Conservation (phyloP, 139 green algal species). For the Picochlorum sp. region DNA sequence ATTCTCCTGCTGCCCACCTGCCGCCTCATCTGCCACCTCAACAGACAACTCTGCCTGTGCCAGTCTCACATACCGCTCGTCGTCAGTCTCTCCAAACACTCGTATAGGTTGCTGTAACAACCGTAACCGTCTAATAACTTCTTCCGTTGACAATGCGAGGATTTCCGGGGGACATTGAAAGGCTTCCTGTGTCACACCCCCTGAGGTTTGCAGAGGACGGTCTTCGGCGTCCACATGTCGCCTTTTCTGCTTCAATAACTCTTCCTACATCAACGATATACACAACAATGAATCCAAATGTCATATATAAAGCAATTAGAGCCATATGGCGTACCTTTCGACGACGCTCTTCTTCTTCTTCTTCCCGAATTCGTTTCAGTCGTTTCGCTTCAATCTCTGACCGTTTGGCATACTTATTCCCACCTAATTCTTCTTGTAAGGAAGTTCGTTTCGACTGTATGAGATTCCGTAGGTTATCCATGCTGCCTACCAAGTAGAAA, state of each 20-base stretch:
- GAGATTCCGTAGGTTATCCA: constrained; percentile 31
- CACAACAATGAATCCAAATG: not conserved
- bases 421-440: constrained; percentile 24
- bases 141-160: constrained; percentile 12
- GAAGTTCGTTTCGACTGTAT: constrained; percentile 35
- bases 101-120: constrained; percentile 77
- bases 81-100: constrained; percentile 84
- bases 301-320: not conserved
- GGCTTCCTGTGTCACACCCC: too few relatives aligned
- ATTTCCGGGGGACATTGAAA: not conserved
- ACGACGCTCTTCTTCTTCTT: constrained; percentile 32
- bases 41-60: constrained; percentile 49
- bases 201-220: too few relatives aligned
- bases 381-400: constrained; percentile 33
- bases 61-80: constrained; percentile 47
- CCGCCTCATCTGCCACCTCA: constrained; percentile 47
- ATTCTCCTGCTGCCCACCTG: constrained; percentile 61
- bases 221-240: too few relatives aligned
- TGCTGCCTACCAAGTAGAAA: not conserved
- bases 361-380: constrained; percentile 29
- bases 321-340: constrained; percentile 22
- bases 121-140: constrained; percentile 79
- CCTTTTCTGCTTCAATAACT: not conserved
- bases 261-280: not conserved
- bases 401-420: constrained; percentile 38